Conservation (phyloP, 1,284 basidiomycete species). For the Naganishia liquefaciens region DNA sequence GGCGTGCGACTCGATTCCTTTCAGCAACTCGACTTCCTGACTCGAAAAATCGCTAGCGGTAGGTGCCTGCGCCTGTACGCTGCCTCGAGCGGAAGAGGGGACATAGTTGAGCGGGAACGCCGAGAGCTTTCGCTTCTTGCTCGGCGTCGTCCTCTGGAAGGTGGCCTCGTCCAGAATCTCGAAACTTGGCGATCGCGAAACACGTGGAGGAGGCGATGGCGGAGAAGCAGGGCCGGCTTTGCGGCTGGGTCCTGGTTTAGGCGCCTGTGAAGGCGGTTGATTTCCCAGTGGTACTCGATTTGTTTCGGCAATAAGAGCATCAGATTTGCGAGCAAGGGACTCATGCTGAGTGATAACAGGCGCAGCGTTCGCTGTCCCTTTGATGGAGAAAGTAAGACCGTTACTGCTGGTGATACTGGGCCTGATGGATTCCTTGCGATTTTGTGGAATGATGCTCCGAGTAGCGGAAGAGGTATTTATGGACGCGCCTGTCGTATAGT, state of each 20-base stretch:
- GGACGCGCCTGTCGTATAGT: not conserved
- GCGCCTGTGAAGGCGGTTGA: not conserved
- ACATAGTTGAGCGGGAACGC: not conserved
- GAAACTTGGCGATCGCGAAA: constrained; percentile 16
- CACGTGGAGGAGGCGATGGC: not conserved
- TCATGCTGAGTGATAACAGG: not conserved
- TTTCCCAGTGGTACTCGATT: not conserved
- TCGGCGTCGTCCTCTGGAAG: constrained; percentile 3
- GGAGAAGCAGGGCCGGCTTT: not conserved
- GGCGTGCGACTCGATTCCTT: constrained; percentile 1
- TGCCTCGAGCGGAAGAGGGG: too few species aligned
- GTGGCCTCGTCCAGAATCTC: constrained; percentile 13
- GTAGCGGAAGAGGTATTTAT: not conserved
- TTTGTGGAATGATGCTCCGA: constrained; percentile 2
- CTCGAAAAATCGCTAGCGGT: not conserved
- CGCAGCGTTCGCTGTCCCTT: too few species aligned
- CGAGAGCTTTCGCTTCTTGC: constrained; percentile 9
- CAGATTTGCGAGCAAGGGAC: not conserved
- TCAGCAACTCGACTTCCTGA: constrained; percentile 7
- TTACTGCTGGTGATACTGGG: not conserved
- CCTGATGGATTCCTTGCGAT: not conserved
- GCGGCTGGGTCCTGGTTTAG: not conserved
- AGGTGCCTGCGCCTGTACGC: not conserved
- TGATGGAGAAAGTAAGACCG: not conserved
- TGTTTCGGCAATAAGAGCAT: not conserved